Evolutionary conservation across 495 filamentous ascomycete species (phyloP), one percentile per base, ranked within the genome.

Genomic region (Penicillium dipodomyicola): DNA sequence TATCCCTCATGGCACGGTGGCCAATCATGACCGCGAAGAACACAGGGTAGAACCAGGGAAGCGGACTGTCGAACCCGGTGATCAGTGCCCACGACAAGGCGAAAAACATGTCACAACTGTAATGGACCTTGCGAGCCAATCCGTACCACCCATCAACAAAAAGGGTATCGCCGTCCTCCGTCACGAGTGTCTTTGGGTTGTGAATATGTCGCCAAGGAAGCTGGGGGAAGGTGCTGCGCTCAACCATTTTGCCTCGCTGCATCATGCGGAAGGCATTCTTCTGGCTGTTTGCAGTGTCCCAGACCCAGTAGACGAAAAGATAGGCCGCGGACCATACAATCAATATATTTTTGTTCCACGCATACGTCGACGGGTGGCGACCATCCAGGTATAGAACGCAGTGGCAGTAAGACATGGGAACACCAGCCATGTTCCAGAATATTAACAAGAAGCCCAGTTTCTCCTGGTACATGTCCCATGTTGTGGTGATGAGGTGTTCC

Each of bases 381-480:
- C 86, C 90, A 48, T 90, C 92, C 54, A 98, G 84, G 74, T 92
- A 97, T 61, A 98, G 73, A 25, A 87, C 90, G 79, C 89, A 94
- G 77, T 98, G 93, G 76, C 93, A 97, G 79, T 98, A 98, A 29
- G 84, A 90, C 47, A 97, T 81, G 3, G 94, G 94, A 5, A 98
- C 94, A 54, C 94, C 94, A 51, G 91, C 91, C 64, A 98, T 78
- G 74, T 98, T 98, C 94, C 94, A 98, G 82, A 98, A 98, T 69
- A 96, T 96, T 56, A 98, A 82, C 93, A 98, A 95, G 77, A 97
- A 98, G 56, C 94, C 94, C 84, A 91, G 95, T 78, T 97, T 98
- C 78, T 98, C 94, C 68, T 93, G 90, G 77, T 95, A 96, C 90
- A 98, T 97, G 72, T 98, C 94, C 83, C 80, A 83, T 27, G 20